Conservation (phyloP, 768 basidiomycete species). For the Cystofilobasidium ferigula region DNA sequence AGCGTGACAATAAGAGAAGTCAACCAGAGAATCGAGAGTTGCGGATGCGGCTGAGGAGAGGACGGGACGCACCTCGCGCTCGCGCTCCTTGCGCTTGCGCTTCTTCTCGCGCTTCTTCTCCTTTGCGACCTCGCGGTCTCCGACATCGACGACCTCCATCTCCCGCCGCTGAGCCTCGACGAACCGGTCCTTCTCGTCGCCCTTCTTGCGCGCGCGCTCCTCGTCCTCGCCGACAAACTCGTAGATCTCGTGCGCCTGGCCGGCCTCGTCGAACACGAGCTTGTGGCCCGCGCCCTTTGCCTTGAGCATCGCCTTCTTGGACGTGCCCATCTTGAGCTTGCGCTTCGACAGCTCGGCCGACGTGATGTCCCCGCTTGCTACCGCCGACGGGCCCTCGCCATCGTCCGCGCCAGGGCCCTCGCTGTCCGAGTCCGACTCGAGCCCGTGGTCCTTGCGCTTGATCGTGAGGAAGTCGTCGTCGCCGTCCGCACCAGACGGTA, state of each 20-base stretch:
- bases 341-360: slow-evolving; percentile 58
- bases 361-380: slow-evolving; percentile 30
- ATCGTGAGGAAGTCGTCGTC: slow-evolving; percentile 86
- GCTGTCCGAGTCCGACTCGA: slow-evolving; percentile 34
- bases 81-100: slow-evolving; percentile 73
- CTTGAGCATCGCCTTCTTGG: slow-evolving; percentile 61
- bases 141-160: slow-evolving; percentile 57
- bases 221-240: slow-evolving; percentile 63
- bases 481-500: slow-evolving; percentile 33
- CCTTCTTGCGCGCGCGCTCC: slow-evolving; percentile 49
- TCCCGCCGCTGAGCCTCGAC: slow-evolving; percentile 61
- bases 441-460: slow-evolving; percentile 77
- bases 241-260: slow-evolving; percentile 66
- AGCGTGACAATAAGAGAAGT: slow-evolving; percentile 10
- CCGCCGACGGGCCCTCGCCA: neutral
- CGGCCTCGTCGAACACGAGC: slow-evolving; percentile 82
- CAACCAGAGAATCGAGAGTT: slow-evolving; percentile 2
- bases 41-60: slow-evolving; percentile 21
- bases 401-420: slow-evolving; percentile 31
- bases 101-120: slow-evolving; percentile 88
- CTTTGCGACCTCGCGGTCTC: slow-evolving; percentile 70
- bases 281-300: slow-evolving; percentile 54
- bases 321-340: slow-evolving; percentile 60
- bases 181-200: slow-evolving; percentile 59
- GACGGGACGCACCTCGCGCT: slow-evolving; percentile 44